Evolutionary conservation across 345 rosid genomes (phyloP).

Genomic region (Salix dunnii): DNA sequence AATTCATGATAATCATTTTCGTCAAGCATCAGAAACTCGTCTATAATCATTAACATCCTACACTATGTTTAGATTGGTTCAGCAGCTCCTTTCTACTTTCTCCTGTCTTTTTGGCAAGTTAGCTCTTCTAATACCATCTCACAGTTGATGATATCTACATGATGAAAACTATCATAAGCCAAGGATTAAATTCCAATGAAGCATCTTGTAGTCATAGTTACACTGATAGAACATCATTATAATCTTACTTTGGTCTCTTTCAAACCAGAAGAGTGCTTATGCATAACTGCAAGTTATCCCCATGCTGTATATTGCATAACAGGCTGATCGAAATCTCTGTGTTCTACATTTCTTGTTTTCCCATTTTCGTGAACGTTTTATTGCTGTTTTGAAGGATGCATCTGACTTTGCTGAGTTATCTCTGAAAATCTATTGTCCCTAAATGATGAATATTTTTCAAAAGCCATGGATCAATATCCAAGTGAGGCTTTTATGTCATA

Average conservation of each 20-base stretch:
- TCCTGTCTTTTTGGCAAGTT: not conserved
- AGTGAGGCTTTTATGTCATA: constrained; percentile 43
- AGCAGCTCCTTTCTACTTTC: not conserved
- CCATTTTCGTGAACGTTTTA: not conserved
- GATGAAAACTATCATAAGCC: constrained; percentile 31
- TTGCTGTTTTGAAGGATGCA: not conserved
- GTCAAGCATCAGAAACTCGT: too few relatives aligned
- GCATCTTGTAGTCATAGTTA: constrained; percentile 42
- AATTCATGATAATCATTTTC: not conserved
- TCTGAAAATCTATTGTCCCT: constrained; percentile 8
- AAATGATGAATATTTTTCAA: constrained; percentile 23
- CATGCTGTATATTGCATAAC: not conserved
- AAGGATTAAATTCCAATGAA: constrained; percentile 34
- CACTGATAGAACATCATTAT: constrained; percentile 32
- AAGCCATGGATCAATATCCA: constrained; percentile 39
- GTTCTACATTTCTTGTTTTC: not conserved
- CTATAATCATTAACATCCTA: too few relatives aligned
- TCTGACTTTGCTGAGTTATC: not conserved
- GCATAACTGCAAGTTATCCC: not conserved
- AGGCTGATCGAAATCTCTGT: not conserved
- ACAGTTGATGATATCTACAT: constrained; percentile 18
- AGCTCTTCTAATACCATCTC: not conserved
- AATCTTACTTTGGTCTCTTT: not conserved
- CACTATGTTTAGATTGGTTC: not conserved
- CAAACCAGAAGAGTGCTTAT: not conserved